These are phyloP conservation scores for Chrysochromulina tobinii DNA, from an alignment of 78 protist species.

Conservation along the genomic window DNA sequence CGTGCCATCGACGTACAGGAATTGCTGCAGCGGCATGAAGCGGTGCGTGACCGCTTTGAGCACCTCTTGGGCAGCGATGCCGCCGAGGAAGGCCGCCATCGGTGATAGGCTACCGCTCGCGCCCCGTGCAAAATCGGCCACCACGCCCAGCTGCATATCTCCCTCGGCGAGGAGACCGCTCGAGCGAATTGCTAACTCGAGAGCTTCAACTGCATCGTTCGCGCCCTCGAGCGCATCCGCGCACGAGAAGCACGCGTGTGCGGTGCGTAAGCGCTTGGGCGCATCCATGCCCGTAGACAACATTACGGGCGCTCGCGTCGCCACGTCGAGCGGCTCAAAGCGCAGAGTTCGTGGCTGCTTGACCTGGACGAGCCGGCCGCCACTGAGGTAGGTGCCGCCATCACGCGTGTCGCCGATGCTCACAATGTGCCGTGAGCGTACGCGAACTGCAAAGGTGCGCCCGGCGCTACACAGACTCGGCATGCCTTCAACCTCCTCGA, in stretches of 20 bases:
- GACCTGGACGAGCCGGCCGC: slow-evolving; percentile 37
- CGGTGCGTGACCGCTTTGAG: slow-evolving; percentile 66
- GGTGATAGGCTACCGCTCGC: too few species aligned
- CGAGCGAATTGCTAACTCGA: too few species aligned
- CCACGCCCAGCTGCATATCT: too few species aligned
- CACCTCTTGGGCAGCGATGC: slow-evolving; percentile 44
- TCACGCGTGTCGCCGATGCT: neutral
- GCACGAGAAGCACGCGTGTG: too few species aligned
- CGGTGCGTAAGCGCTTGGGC: neutral
- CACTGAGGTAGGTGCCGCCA: neutral
- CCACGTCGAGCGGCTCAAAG: slow-evolving; percentile 9
- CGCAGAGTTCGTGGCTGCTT: slow-evolving; percentile 1
- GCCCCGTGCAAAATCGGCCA: too few species aligned
- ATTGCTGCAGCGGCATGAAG: slow-evolving; percentile 69
- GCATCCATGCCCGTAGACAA: neutral
- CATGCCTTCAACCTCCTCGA: slow-evolving; percentile 22
- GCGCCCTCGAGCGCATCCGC: too few species aligned
- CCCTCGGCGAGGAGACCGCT: too few species aligned
- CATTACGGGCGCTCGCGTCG: too few species aligned
- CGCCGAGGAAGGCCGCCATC: too few species aligned
- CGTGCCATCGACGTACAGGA: slow-evolving; percentile 55
- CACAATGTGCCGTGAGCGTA: neutral
- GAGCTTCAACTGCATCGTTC: too few species aligned
- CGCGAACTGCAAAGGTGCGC: neutral
- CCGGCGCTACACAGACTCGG: slow-evolving; percentile 1